A percentile compares a stretch with the other conserved stretches of the same genome.
These are phyloP conservation scores for Aspergillus kassunensis DNA, from an alignment of 495 filamentous ascomycete species.

Conservation along the genomic window DNA sequence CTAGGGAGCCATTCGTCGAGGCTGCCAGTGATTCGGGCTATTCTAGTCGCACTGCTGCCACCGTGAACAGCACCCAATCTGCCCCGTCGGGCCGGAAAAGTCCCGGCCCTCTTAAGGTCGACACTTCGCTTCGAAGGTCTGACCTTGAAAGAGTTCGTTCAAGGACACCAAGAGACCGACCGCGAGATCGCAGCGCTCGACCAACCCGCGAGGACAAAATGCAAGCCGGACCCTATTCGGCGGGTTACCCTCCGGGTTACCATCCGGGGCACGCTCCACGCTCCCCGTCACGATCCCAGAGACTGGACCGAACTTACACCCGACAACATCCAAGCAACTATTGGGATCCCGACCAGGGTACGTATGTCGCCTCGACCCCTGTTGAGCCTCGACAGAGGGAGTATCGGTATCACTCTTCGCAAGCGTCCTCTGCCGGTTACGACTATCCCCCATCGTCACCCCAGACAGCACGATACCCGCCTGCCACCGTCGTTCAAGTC, in stretches of 20 bases:
- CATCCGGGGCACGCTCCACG: slow-evolving; percentile 27
- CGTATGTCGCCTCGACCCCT: slow-evolving; percentile 31
- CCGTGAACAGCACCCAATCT: slow-evolving; percentile 52
- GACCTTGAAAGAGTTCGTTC: slow-evolving; percentile 31
- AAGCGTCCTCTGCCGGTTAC: slow-evolving; percentile 24
- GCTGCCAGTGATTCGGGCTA: slow-evolving; percentile 60
- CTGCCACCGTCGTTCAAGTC: slow-evolving; percentile 24
- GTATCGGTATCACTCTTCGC: slow-evolving; percentile 24
- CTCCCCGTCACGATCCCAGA: slow-evolving; percentile 34
- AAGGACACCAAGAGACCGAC: slow-evolving; percentile 29
- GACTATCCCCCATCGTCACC: slow-evolving; percentile 33
- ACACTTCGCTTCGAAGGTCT: slow-evolving; percentile 30
- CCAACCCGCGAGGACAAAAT: slow-evolving; percentile 35
- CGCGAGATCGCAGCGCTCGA: slow-evolving; percentile 28
- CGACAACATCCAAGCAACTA: slow-evolving; percentile 27
- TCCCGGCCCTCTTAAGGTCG: slow-evolving; percentile 38
- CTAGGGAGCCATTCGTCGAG: slow-evolving; percentile 39
- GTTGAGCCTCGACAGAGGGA: slow-evolving; percentile 32
- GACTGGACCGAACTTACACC: slow-evolving; percentile 30
- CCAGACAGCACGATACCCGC: slow-evolving; percentile 24
- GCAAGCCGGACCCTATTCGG: slow-evolving; percentile 34
- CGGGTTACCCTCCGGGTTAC: slow-evolving; percentile 28
- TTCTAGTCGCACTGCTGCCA: slow-evolving; percentile 59
- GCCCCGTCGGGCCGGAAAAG: slow-evolving; percentile 44
- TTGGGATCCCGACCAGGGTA: slow-evolving; percentile 32